These are phyloP conservation scores for Hypomyces perniciosus DNA, from an alignment of 2,329 filamentous ascomycete genomes.

Conservation along the genomic window DNA sequence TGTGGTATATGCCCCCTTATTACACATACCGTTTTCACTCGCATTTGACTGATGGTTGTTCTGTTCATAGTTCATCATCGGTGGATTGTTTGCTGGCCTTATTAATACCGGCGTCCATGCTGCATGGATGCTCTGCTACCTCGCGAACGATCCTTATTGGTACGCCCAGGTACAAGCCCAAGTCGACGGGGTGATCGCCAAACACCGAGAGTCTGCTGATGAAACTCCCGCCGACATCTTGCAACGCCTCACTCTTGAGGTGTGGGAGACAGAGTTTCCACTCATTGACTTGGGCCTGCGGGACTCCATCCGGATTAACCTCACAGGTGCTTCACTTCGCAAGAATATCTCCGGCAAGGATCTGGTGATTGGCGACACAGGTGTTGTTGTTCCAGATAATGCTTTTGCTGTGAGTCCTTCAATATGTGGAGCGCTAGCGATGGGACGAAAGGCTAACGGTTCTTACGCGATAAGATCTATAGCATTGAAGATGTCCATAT, in stretches of 20 bases:
- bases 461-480: conserved; percentile 26
- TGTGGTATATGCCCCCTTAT: conserved; percentile 23
- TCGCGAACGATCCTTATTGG: conserved; percentile 43
- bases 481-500: conserved; percentile 43
- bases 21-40: neutral
- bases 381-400: conserved; percentile 44
- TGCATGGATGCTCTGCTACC: conserved; percentile 45
- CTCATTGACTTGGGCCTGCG: conserved; percentile 44
- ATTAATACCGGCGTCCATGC: conserved; percentile 53
- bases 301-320: conserved; percentile 47
- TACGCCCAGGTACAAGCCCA: conserved; percentile 38
- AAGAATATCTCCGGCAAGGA: conserved; percentile 43
- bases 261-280: conserved; percentile 51
- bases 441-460: conserved; percentile 1
- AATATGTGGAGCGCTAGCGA: too few relatives aligned
- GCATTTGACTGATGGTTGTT: neutral
- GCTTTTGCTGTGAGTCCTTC: conserved; percentile 33
- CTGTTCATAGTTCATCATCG: conserved; percentile 41
- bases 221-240: conserved; percentile 34
- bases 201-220: conserved; percentile 29
- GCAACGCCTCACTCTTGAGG: conserved; percentile 40
- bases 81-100: conserved; percentile 49
- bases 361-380: conserved; percentile 37
- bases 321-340: conserved; percentile 43
- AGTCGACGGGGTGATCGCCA: conserved; percentile 38